These are phyloP conservation scores for Phytomonas sp. DNA, from an alignment of 208 protist species.

Conservation along the genomic window DNA sequence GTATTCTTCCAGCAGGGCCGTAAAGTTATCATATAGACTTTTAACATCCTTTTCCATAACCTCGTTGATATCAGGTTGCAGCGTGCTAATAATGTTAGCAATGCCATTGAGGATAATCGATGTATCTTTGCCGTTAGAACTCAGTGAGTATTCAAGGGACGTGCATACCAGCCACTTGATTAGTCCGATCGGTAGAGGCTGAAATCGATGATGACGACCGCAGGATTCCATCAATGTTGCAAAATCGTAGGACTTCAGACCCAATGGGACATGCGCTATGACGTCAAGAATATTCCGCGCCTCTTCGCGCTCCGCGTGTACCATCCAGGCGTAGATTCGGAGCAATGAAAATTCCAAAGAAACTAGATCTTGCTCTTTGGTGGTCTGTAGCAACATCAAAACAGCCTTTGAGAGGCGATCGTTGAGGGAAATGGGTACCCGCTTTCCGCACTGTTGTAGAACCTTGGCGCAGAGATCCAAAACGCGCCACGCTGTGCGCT, in stretches of 20 bases:
- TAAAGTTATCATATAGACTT: slow-evolving; percentile 41
- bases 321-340: slow-evolving; percentile 74
- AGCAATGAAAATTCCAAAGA: slow-evolving; percentile 34
- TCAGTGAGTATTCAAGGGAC: slow-evolving; percentile 35
- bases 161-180: slow-evolving; percentile 39
- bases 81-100: slow-evolving; percentile 36
- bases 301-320: slow-evolving; percentile 47
- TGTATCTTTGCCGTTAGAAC: slow-evolving; percentile 32
- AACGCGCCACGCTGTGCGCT: slow-evolving; percentile 12
- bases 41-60: slow-evolving; percentile 27
- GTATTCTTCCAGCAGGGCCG: slow-evolving; percentile 61
- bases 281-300: slow-evolving; percentile 44
- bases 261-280: slow-evolving; percentile 44
- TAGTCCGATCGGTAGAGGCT: slow-evolving; percentile 39
- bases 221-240: slow-evolving; percentile 43
- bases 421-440: slow-evolving; percentile 42
- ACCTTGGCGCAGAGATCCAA: slow-evolving; percentile 55
- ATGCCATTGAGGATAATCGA: slow-evolving; percentile 40
- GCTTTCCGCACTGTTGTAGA: slow-evolving; percentile 59
- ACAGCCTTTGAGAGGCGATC: slow-evolving; percentile 41
- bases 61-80: slow-evolving; percentile 32
- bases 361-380: slow-evolving; percentile 18
- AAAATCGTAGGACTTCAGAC: slow-evolving; percentile 39
- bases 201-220: slow-evolving; percentile 49
- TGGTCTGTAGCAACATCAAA: slow-evolving; percentile 32